These are phyloP conservation scores for Pestalotiopsis sp. DNA, from an alignment of 2,329 filamentous ascomycete genomes.

Conservation along the genomic window DNA sequence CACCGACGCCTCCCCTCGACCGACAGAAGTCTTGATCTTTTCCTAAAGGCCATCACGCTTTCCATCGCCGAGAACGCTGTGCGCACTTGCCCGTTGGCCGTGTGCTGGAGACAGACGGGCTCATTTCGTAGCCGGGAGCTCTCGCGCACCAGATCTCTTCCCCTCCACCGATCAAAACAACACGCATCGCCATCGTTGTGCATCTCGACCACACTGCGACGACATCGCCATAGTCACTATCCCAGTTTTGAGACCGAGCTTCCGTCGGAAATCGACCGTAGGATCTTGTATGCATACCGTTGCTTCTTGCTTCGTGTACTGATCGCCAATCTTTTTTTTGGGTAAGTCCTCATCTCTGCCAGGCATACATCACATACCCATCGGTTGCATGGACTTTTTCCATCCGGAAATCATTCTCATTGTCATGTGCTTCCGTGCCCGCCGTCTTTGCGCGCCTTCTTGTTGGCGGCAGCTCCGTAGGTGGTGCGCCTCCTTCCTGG, in stretches of 20 bases:
- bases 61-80: not conserved
- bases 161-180: not conserved
- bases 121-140: not conserved
- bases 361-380: no score
- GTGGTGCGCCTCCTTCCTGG: no score
- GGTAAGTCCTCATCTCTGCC: slow-evolving; percentile 20
- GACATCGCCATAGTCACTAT: slow-evolving; percentile 11
- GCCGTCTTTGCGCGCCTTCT: not conserved
- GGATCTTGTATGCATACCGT: slow-evolving; percentile 43
- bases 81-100: not conserved
- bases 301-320: slow-evolving; percentile 38
- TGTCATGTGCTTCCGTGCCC: not conserved
- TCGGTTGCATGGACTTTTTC: not conserved
- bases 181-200: slow-evolving; percentile 3
- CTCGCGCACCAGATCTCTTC: not conserved
- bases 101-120: not conserved
- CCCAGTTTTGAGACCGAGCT: slow-evolving; percentile 20
- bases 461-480: no score
- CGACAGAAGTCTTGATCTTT: not conserved
- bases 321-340: slow-evolving; percentile 25
- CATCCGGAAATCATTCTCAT: not conserved
- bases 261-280: slow-evolving; percentile 27
- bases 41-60: not conserved
- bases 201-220: not conserved
- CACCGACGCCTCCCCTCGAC: not conserved